A percentile compares a stretch with the other conserved stretches of the same genome.
phyloP scores from a whole-genome alignment of 768 basidiomycete genomes.

The Leccinum imitatum region DNA sequence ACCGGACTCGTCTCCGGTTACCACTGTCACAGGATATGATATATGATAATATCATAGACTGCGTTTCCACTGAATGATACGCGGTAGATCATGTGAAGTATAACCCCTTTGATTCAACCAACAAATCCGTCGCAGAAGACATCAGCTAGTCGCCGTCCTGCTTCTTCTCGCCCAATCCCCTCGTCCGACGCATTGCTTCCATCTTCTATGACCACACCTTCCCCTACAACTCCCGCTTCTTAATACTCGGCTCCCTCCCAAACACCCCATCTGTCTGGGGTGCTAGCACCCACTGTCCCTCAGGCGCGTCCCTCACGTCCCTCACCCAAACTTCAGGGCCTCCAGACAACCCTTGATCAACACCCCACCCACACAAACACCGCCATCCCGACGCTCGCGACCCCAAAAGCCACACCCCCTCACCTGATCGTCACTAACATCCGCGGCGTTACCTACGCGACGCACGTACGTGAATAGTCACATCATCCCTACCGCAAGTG shows the following conservation, averaged over 20 bases:
- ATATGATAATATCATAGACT: not conserved
- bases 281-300: conserved; percentile 12
- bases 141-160: not conserved
- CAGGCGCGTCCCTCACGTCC: conserved; percentile 35
- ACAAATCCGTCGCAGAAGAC: not conserved
- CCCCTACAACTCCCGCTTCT: conserved; percentile 22
- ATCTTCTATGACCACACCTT: not conserved
- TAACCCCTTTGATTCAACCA: not conserved
- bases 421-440: conserved; percentile 25
- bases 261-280: conserved; percentile 13
- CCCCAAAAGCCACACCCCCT: conserved; percentile 31
- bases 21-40: not conserved
- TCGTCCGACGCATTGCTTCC: conserved; percentile 2
- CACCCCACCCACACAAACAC: conserved; percentile 30
- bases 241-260: conserved; percentile 22
- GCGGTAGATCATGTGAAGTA: not conserved
- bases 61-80: not conserved
- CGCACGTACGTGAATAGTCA: conserved; percentile 38
- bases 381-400: conserved; percentile 31
- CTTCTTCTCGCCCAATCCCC: not conserved
- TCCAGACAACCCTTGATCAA: conserved; percentile 29
- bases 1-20: not conserved
- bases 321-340: conserved; percentile 24
- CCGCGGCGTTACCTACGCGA: conserved; percentile 37
- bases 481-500: conserved; percentile 32